Percentiles rank a stretch among this genome's conserved stretches.
Conservation (phyloP, 73 alveolate species). For the Durusdinium trenchii region DNA sequence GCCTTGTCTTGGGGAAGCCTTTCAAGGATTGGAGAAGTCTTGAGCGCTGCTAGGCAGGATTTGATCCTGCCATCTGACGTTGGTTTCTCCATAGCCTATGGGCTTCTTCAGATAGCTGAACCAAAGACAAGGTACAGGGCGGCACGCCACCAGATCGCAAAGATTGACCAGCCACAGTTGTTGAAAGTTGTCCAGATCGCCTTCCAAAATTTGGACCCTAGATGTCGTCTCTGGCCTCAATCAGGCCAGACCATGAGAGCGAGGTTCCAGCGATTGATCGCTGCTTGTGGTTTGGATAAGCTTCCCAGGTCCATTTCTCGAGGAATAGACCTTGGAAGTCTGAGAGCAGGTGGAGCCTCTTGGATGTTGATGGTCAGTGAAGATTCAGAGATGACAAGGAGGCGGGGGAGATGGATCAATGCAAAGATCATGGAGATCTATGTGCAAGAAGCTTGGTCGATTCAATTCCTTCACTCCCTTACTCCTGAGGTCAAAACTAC, state of each 20-base stretch:
- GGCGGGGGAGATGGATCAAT: too few relatives aligned
- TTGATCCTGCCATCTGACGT: slow-evolving; percentile 8
- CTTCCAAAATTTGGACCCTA: neutral
- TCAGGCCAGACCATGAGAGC: neutral
- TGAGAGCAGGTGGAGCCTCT: too few relatives aligned
- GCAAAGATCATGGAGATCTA: too few relatives aligned
- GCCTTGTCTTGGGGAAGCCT: neutral
- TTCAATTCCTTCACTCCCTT: too few relatives aligned
- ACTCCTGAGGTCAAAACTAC: too few relatives aligned
- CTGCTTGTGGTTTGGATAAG: too few relatives aligned
- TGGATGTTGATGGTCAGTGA: too few relatives aligned
- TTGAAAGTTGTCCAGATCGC: neutral
- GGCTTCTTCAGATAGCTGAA: neutral
- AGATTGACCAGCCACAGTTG: neutral
- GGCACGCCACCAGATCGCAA: neutral
- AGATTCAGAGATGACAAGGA: too few relatives aligned
- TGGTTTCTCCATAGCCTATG: neutral
- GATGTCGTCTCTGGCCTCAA: neutral
- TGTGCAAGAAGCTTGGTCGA: too few relatives aligned
- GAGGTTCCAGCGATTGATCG: too few relatives aligned
- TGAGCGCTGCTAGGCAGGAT: neutral
- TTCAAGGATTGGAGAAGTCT: neutral
- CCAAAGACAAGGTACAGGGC: slow-evolving; percentile 30
- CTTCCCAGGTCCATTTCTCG: too few relatives aligned
- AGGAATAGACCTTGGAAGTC: too few relatives aligned